Conservation (phyloP, 371 early-diverging fungal genomes). For the Syncephalastrum racemosum region DNA sequence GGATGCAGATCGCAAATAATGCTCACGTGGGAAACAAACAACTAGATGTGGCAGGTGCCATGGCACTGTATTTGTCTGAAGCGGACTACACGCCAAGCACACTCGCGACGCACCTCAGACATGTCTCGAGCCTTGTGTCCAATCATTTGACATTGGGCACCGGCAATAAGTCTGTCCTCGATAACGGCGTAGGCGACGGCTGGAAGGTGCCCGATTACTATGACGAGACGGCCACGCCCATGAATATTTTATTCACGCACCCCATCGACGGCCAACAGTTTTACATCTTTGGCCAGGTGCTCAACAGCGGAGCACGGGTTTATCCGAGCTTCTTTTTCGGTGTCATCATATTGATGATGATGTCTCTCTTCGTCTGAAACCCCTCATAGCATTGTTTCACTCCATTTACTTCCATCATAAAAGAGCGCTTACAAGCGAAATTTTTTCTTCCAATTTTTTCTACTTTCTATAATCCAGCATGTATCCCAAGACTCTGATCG, state of each 20-base stretch:
- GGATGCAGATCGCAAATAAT: constrained; percentile 13
- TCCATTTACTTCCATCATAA: too few species aligned
- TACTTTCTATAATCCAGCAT: not conserved
- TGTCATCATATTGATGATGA: not conserved
- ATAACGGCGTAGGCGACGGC: constrained; percentile 35
- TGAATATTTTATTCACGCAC: constrained; percentile 20
- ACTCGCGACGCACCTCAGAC: constrained; percentile 24
- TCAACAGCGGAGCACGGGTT: not conserved
- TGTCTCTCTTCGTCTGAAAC: not conserved
- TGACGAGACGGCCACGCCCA: constrained; percentile 9
- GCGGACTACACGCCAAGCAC: constrained; percentile 34
- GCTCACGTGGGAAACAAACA: constrained; percentile 11
- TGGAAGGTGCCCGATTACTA: constrained; percentile 20
- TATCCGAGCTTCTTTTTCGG: not conserved
- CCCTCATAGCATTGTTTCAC: constrained; percentile 2
- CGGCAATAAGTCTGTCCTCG: constrained; percentile 40
- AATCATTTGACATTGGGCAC: constrained; percentile 35
- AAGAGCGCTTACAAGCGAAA: not conserved
- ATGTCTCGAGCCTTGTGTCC: constrained; percentile 24
- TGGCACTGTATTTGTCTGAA: constrained; percentile 41
- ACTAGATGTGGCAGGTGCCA: constrained; percentile 42
- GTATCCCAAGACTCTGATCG: constrained; percentile 8
- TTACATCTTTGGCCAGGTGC: constrained; percentile 15
- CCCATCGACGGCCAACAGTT: constrained; percentile 17
- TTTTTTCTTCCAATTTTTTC: not conserved